Evolutionary conservation across 1,284 basidiomycete genomes (phyloP), one percentile per base, ranked within the genome.

Genomic region (Clitocybe nebularis): DNA sequence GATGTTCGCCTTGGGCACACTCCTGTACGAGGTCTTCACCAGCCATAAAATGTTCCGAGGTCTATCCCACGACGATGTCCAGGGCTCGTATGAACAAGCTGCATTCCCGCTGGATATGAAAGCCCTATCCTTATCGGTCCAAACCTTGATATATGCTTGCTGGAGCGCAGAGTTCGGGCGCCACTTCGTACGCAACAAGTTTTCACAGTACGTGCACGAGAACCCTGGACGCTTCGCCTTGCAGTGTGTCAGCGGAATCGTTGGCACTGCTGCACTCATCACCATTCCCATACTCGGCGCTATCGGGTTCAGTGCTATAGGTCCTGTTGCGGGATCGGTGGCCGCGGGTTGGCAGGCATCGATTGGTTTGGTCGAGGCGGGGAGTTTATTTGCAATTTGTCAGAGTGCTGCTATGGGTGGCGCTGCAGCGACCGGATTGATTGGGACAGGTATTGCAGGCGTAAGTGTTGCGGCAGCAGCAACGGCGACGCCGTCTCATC

Each of bases 321-420:
- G 29, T n/a, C 29, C 29, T 32, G 29, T 32, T 17, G n/a, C 29
- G n/a, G 29, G 29, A 32, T 32, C 29, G 14, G 29, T 32, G 29
- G 29, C 29, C 8, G 29, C 29, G n/a, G 29, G 29, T 13, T 32
- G 29, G 29, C 29, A 32, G 29, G 29, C 29, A 13, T 32, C 29
- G 10, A 32, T 32, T 9, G 29, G 29, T 13, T 5, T 9, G 9
- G 29, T 32, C 7, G 29, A 32, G 19, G 29, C n/a, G 29, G 29
- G 29, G 10, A 32, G 29, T 14, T 32, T 32, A 17, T 32, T 32
- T 32, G 29, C 29, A 17, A 13, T 32, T 13, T 32, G 10, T 32
- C 29, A 32, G 10, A 32, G 29, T 14, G 13, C 13, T 13, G 29
- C n/a, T 13, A 32, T 32, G 29, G 29, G 29, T 5, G 29, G 29